Percentiles rank a stretch among this genome's conserved stretches.
These are phyloP conservation scores for Lolium perenne DNA, from an alignment of 176 grass and related monocot species.

Conservation along the genomic window DNA sequence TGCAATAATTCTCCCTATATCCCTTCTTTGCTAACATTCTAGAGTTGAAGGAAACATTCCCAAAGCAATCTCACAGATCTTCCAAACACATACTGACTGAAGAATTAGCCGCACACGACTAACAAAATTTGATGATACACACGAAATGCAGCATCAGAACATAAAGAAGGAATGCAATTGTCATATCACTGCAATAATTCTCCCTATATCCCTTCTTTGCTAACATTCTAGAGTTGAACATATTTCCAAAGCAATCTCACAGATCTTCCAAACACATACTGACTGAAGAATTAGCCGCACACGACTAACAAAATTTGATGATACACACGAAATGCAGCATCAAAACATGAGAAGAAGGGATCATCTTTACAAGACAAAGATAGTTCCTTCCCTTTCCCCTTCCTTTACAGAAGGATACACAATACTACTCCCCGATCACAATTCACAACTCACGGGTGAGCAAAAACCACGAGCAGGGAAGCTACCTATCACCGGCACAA, in stretches of 20 bases:
- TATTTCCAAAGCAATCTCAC: background rate
- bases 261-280: slow-evolving; percentile 8
- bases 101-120: background rate
- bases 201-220: no score
- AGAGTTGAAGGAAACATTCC: background rate
- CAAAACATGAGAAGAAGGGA: slow-evolving; percentile 58
- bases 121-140: slow-evolving; percentile 35
- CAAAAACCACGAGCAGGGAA: slow-evolving; percentile 35
- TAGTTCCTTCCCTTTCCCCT: slow-evolving; percentile 38
- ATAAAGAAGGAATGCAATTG: slow-evolving; percentile 31
- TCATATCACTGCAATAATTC: no score
- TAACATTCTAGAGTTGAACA: no score
- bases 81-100: background rate
- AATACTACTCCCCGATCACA: slow-evolving; percentile 44
- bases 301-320: slow-evolving; percentile 10
- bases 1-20: no score
- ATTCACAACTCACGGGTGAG: slow-evolving; percentile 28
- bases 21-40: no score
- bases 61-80: slow-evolving; percentile 4
- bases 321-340: slow-evolving; percentile 54
- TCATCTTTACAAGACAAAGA: slow-evolving; percentile 57
- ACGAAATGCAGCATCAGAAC: slow-evolving; percentile 60
- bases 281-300: background rate
- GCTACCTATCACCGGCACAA: slow-evolving; percentile 40
- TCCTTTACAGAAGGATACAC: slow-evolving; percentile 54